phyloP scores from a whole-genome alignment of 108 stramenopile species.

The Stephanodiscus triporus region DNA sequence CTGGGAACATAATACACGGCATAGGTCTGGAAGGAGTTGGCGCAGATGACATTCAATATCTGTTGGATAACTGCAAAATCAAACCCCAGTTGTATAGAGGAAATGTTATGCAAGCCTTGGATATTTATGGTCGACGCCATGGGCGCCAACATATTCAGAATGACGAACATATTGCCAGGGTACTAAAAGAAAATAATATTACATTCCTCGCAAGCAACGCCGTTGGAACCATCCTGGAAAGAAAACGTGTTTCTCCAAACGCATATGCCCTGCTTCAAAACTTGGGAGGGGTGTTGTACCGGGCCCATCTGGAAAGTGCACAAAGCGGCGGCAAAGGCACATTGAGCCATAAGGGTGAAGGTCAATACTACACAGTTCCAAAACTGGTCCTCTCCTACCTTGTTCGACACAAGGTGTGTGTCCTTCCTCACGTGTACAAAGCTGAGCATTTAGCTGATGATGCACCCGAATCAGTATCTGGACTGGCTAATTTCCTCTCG shows the following conservation, averaged over 20 bases:
- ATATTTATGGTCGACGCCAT: constrained; percentile 31
- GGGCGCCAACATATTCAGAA: constrained; percentile 3
- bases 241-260: constrained; percentile 23
- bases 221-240: constrained; percentile 34
- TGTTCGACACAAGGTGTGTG: constrained; percentile 31
- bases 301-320: constrained; percentile 29
- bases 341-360: constrained; percentile 10
- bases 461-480: constrained; percentile 42
- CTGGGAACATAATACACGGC: constrained; percentile 25
- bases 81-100: constrained; percentile 42
- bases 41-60: constrained; percentile 20
- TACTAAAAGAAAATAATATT: constrained; percentile 32
- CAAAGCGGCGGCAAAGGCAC: constrained; percentile 12
- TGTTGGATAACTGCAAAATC: constrained; percentile 21
- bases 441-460: constrained; percentile 47
- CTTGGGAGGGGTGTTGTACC: constrained; percentile 33
- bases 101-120: constrained; percentile 40
- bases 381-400: constrained; percentile 42
- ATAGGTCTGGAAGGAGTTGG: constrained; percentile 36
- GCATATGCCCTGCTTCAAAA: constrained; percentile 39
- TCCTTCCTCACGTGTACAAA: constrained; percentile 42
- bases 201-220: constrained; percentile 42
- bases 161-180: constrained; percentile 15
- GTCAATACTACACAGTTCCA: constrained; percentile 46
- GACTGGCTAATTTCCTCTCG: constrained; percentile 27